phyloP scores from a whole-genome alignment of 2,329 filamentous ascomycete species.

The Claviceps sp. region DNA sequence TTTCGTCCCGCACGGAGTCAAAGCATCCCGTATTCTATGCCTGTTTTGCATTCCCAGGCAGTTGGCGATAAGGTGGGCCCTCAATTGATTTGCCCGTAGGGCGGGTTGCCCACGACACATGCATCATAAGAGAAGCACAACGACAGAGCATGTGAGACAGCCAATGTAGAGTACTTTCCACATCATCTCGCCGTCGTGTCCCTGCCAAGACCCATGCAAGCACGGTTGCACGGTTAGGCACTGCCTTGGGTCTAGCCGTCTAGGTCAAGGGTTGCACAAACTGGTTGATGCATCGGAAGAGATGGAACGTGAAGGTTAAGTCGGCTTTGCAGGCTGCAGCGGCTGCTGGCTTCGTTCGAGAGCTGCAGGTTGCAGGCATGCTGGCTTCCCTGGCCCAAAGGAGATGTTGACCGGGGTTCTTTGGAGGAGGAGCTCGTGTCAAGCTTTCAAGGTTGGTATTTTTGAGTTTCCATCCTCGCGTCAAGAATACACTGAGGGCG shows the following conservation, averaged over 20 bases:
- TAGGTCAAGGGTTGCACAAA: conserved; percentile 2
- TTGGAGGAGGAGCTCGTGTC: too few species aligned
- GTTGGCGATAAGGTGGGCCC: background rate
- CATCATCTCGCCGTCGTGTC: background rate
- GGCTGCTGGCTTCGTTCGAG: background rate
- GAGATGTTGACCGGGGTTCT: background rate
- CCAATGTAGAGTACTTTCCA: background rate
- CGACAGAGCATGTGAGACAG: too few species aligned
- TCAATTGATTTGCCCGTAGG: background rate
- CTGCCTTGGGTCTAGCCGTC: background rate
- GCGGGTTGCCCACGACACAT: background rate
- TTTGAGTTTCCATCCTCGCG: background rate
- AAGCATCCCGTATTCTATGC: background rate
- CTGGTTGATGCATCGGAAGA: background rate
- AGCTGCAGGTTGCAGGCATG: background rate
- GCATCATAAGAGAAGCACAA: too few species aligned
- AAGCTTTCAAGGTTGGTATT: background rate
- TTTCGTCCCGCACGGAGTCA: background rate
- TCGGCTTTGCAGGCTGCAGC: background rate
- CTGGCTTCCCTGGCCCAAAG: background rate
- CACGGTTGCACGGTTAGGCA: background rate
- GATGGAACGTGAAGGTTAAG: background rate
- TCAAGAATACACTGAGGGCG: background rate
- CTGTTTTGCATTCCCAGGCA: background rate
- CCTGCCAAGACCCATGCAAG: background rate